phyloP scores from a whole-genome alignment of 805 yeast genomes.

The Pichia occidentalis region DNA sequence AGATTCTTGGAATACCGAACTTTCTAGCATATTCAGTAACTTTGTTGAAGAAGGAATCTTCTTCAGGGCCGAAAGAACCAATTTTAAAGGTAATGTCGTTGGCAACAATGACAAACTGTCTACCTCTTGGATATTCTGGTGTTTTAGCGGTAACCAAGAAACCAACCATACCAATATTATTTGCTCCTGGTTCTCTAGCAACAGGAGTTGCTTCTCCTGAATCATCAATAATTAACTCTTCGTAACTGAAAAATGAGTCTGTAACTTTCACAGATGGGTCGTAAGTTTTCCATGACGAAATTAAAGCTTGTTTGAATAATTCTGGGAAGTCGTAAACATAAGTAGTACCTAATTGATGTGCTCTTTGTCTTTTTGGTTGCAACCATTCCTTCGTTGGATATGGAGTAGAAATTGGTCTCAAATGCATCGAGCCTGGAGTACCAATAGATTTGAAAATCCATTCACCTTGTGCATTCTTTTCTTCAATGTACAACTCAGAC shows the following conservation, averaged over 20 bases:
- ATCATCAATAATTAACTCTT: slow-evolving; percentile 83
- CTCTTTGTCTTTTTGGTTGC: slow-evolving; percentile 98
- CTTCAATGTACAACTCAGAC: slow-evolving; percentile 91
- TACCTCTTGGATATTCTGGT: slow-evolving; percentile 95
- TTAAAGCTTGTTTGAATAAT: slow-evolving; percentile 86
- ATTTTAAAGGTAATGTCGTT: slow-evolving; percentile 96
- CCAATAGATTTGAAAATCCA: slow-evolving; percentile 97
- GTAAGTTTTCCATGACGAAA: slow-evolving; percentile 74
- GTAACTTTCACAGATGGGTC: slow-evolving; percentile 54
- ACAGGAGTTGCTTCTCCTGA: slow-evolving; percentile 78
- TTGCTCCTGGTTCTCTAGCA: slow-evolving; percentile 93
- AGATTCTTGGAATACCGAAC: slow-evolving; percentile 90
- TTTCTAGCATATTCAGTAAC: slow-evolving; percentile 89
- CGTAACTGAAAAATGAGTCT: slow-evolving; percentile 68
- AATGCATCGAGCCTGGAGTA: slow-evolving; percentile 93
- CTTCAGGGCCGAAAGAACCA: slow-evolving; percentile 98
- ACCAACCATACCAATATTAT: slow-evolving; percentile 95
- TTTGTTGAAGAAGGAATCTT: slow-evolving; percentile 84
- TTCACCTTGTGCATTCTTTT: slow-evolving; percentile 85
- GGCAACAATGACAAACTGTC: slow-evolving; percentile 88
- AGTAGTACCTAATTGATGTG: slow-evolving; percentile 97
- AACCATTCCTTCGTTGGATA: slow-evolving; percentile 97
- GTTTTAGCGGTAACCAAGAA: slow-evolving; percentile 87
- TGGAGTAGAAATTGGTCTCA: slow-evolving; percentile 92
- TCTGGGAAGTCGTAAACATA: slow-evolving; percentile 99